Evolutionary conservation across 169 alveolate genomes (phyloP).

Genomic region (Blepharisma undulans): DNA sequence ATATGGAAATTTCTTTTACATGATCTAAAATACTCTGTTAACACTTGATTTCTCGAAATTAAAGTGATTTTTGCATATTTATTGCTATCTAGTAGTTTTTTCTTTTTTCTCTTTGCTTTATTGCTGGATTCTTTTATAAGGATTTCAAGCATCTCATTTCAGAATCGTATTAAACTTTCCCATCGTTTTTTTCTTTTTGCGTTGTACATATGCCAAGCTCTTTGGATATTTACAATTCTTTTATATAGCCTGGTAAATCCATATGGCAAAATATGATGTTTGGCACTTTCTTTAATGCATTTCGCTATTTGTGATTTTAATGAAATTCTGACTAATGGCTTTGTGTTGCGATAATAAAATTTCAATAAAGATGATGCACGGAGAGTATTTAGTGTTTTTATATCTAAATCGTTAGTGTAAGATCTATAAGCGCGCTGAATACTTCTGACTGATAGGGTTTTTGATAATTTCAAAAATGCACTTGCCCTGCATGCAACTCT

Average conservation of each 20-base stretch:
- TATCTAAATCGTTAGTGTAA: not conserved
- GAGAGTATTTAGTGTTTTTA: not conserved
- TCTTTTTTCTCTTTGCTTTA: not conserved
- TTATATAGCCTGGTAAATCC: not conserved
- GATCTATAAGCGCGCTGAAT: not conserved
- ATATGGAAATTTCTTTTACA: not conserved
- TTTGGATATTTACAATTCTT: not conserved
- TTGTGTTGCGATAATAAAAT: not conserved
- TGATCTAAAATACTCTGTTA: not conserved
- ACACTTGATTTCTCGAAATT: not conserved
- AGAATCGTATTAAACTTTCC: not conserved
- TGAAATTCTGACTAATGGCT: not conserved
- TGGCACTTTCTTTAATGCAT: not conserved
- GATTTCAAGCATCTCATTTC: not conserved
- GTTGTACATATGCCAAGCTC: not conserved
- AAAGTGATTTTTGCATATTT: not conserved
- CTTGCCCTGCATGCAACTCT: not conserved
- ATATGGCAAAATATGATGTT: not conserved
- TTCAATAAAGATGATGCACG: not conserved
- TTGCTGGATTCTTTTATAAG: not conserved
- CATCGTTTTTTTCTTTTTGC: not conserved
- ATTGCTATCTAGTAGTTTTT: not conserved
- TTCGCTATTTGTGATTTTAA: not conserved
- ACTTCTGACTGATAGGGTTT: not conserved
- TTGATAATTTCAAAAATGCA: not conserved